phyloP scores from a whole-genome alignment of 768 basidiomycete species.

The Lentinula raphanica region DNA sequence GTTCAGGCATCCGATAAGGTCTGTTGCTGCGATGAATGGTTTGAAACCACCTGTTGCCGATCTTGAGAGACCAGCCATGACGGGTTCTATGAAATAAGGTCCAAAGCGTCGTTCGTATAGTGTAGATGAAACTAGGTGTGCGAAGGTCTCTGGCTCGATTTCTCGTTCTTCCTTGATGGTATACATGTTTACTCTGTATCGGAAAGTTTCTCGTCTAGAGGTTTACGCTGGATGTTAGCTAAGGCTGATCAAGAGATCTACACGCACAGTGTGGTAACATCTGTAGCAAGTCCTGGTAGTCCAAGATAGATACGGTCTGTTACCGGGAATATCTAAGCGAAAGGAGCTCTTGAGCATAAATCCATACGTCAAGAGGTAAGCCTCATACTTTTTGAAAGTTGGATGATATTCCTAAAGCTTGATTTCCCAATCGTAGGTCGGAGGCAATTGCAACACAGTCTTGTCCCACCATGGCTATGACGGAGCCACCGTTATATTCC shows the following conservation, averaged over 20 bases:
- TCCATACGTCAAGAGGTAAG: neutral
- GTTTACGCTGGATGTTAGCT: neutral
- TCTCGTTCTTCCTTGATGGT: constrained; percentile 98
- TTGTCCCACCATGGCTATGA: constrained; percentile 98
- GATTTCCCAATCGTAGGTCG: constrained; percentile 86
- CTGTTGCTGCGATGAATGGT: constrained; percentile 94
- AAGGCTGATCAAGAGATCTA: neutral
- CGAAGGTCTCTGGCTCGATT: constrained; percentile 94
- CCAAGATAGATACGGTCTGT: constrained; percentile 91
- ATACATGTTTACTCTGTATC: constrained; percentile 97
- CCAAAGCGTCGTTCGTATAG: constrained; percentile 95
- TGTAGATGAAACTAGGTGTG: constrained; percentile 91
- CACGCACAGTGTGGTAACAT: constrained; percentile 84
- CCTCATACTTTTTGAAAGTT: constrained; percentile 87
- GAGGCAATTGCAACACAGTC: constrained; percentile 98
- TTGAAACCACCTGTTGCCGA: constrained; percentile 65
- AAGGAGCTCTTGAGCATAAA: constrained; percentile 9
- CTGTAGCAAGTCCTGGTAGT: constrained; percentile 87
- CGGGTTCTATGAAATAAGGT: constrained; percentile 95
- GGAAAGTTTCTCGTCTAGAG: constrained; percentile 81
- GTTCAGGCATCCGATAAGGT: constrained; percentile 90
- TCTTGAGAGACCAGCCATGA: constrained; percentile 86
- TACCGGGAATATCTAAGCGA: constrained; percentile 80
- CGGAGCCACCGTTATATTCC: constrained; percentile 95
- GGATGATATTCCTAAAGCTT: constrained; percentile 78